Percentiles rank a stretch among this genome's conserved stretches.
Conservation (phyloP, 140 eudicot species). For the Artemisia princeps region DNA sequence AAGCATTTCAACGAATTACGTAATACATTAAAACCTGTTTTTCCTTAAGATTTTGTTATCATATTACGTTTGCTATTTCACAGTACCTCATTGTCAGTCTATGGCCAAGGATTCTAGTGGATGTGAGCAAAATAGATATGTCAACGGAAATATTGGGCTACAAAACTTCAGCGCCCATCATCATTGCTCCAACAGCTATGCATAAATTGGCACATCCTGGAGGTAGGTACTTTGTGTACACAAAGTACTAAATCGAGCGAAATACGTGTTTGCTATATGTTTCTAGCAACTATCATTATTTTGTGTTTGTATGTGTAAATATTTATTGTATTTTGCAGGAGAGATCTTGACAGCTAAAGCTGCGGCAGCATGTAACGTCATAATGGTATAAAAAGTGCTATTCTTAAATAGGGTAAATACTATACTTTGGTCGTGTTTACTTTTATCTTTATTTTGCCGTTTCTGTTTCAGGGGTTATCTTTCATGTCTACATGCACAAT, state of each 20-base stretch:
- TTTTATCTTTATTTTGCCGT: neutral
- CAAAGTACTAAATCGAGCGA: neutral
- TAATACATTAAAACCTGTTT: too few species aligned
- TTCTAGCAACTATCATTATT: neutral
- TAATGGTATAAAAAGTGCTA: conserved; percentile 48
- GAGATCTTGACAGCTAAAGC: conserved; percentile 85
- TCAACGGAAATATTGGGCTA: conserved; percentile 73
- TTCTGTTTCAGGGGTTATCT: conserved; percentile 50
- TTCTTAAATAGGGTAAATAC: neutral
- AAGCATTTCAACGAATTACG: too few species aligned
- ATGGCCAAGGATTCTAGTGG: conserved; percentile 87
- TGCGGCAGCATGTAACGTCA: conserved; percentile 62
- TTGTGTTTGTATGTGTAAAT: neutral
- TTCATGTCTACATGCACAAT: conserved; percentile 53
- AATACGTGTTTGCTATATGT: neutral
- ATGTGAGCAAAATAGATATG: conserved; percentile 48
- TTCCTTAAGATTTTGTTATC: too few species aligned
- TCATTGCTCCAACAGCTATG: conserved; percentile 88
- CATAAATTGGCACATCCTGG: conserved; percentile 99
- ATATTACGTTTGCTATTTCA: too few species aligned
- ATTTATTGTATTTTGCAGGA: conserved; percentile 35
- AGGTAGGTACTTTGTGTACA: conserved; percentile 30
- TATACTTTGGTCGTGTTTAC: neutral
- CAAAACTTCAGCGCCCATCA: conserved; percentile 88
- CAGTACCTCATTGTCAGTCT: too few species aligned